Evolutionary conservation across 352 stramenopile genomes (phyloP).

Genomic region (Globisporangium polare): DNA sequence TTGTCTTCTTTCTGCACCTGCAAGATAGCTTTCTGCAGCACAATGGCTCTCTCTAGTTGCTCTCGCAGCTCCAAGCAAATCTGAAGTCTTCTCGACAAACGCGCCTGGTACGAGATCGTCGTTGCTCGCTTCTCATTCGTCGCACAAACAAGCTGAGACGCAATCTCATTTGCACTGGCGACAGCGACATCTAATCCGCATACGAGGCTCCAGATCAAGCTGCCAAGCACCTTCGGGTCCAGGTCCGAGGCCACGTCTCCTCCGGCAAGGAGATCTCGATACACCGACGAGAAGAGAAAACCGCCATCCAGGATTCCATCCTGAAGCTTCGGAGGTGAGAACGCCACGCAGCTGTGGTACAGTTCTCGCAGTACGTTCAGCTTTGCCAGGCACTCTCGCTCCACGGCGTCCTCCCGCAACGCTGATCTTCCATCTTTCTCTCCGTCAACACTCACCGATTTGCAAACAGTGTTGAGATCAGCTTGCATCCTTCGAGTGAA

Average conservation of each 20-base stretch:
- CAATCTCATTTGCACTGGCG: constrained; percentile 18
- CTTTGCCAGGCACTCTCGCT: constrained; percentile 35
- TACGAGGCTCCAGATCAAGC: constrained; percentile 48
- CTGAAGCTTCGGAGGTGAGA: constrained; percentile 24
- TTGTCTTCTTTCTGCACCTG: background rate
- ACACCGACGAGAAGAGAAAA: constrained; percentile 37
- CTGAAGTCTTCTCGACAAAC: constrained; percentile 26
- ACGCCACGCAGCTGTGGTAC: constrained; percentile 42
- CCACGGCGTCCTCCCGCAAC: constrained; percentile 12
- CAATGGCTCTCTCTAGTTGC: constrained; percentile 34
- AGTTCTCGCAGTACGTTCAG: constrained; percentile 45
- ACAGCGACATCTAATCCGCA: constrained; percentile 47
- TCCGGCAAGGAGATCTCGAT: constrained; percentile 11
- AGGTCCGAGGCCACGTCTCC: constrained; percentile 6
- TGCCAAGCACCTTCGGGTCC: constrained; percentile 19
- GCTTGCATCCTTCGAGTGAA: constrained; percentile 44
- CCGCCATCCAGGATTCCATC: constrained; percentile 38
- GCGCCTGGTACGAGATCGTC: constrained; percentile 8
- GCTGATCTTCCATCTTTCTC: background rate
- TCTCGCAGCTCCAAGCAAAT: constrained; percentile 43
- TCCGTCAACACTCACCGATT: background rate
- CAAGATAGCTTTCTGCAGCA: constrained; percentile 24
- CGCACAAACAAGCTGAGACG: background rate
- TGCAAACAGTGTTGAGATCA: constrained; percentile 8
- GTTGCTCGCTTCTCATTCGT: background rate